phyloP scores from a whole-genome alignment of 2,329 filamentous ascomycete species.

The Trichocomaceae sp. region DNA sequence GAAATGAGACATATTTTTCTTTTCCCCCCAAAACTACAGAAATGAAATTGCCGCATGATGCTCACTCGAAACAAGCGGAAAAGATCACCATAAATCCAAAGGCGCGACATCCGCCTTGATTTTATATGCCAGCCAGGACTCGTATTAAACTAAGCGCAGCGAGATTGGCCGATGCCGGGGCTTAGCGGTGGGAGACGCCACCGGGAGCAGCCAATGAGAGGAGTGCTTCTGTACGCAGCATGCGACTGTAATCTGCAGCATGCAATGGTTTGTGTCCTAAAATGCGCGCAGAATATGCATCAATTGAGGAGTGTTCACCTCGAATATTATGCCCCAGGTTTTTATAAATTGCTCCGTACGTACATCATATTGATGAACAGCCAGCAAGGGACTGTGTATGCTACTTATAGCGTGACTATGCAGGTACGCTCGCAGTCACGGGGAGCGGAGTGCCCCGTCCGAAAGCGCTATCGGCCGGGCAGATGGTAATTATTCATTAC shows the following conservation, averaged over 20 bases:
- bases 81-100: not conserved
- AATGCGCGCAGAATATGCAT: too few species aligned
- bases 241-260: too few species aligned
- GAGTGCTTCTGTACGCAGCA: too few species aligned
- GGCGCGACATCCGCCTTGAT: conserved; percentile 6
- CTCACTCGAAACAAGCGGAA: not conserved
- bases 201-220: not conserved
- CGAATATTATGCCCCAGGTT: too few species aligned
- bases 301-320: too few species aligned
- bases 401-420: not conserved
- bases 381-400: not conserved
- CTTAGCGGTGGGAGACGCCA: not conserved
- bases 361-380: too few species aligned
- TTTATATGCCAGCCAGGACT: not conserved
- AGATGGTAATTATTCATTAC: not conserved
- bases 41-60: not conserved
- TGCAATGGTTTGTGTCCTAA: too few species aligned
- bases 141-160: conserved; percentile 2
- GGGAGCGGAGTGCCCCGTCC: conserved; percentile 9
- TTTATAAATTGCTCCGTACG: too few species aligned
- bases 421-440: not conserved
- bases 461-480: conserved; percentile 9
- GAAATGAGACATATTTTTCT: too few species aligned
- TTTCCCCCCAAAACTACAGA: too few species aligned
- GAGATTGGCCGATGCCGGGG: conserved; percentile 10